Base-by-base conservation (phyloP, 176 grass and related monocot species). In the Carex parvula region DNA sequence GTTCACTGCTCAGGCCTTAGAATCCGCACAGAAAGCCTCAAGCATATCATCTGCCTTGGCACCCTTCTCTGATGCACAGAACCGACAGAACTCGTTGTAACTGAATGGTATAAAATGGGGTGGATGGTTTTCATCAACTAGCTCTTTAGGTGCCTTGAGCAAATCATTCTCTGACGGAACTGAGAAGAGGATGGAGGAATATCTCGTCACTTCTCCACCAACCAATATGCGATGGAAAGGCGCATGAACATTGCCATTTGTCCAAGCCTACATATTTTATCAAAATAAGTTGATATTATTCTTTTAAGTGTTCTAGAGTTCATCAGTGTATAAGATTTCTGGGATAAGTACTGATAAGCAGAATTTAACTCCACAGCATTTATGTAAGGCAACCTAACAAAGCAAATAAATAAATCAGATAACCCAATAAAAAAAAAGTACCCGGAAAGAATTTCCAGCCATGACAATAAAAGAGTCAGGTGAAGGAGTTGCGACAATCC, bases 111-210 rank as follows among this genome's bases (percentile, higher is more conserved):
- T 85, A 89, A 98, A 98, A 59, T 84, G 89, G 57, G 74, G 46
- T 74, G 91, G 92, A 84, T 89, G 88, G 13, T 75, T 29, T 5
- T 90, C 79, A 42, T 93, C 91, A 37, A 94, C 86, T 4, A 98
- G 80, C 63, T 93, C 95, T 7, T 88, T 22, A 0, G 89, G 67
- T 24, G 46, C 84, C 35, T 87, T 57, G 14, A 89, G 16, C 81
- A 79, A 61, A 2, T 30, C 15, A 11, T 60, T 60, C 37, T 86
- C 46, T 20, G 20, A 26, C 0, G 88, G 91, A 64, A 60, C 2
- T 5, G 89, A 93, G 89, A 98, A 98, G 26, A 98, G 82, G 1
- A 91, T 89, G 16, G 79, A 60, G 6, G 89, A 93, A 84, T 91
- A 91, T 77, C 92, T 94, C 4, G 87, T 66, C 11, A 6, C 64